A percentile compares a stretch with the other conserved stretches of the same genome.
phyloP scores from a whole-genome alignment of 495 filamentous ascomycete genomes.

The Penicillium manginii region DNA sequence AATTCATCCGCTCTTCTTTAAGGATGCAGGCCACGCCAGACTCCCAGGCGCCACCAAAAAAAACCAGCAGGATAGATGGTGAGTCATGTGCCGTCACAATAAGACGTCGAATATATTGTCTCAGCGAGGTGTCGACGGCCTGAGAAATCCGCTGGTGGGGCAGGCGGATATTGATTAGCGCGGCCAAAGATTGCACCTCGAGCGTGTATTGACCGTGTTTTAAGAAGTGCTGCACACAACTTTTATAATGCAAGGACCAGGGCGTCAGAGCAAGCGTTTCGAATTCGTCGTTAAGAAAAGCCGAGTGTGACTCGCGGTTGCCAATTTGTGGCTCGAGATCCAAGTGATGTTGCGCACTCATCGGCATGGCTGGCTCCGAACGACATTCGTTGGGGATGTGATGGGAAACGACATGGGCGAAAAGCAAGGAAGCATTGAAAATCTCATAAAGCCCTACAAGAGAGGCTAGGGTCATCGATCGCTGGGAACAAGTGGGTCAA shows the following conservation, averaged over 20 bases:
- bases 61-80: conserved; percentile 74
- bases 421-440: no score
- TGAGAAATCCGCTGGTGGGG: conserved; percentile 41
- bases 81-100: conserved; percentile 89
- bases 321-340: no score
- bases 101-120: conserved; percentile 75
- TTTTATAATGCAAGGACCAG: conserved; percentile 88
- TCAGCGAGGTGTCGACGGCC: conserved; percentile 5
- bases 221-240: conserved; percentile 85
- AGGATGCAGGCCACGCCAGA: conserved; percentile 76
- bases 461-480: no score
- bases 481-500: no score
- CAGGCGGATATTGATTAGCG: conserved; percentile 81
- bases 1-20: conserved; percentile 87
- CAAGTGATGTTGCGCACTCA: no score
- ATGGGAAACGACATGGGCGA: no score
- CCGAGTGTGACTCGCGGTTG: conserved; percentile 10
- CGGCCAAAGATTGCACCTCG: conserved; percentile 85
- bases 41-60: conserved; percentile 89
- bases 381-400: no score
- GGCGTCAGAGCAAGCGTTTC: conserved; percentile 62
- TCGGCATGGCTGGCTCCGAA: no score
- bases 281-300: conserved; percentile 31
- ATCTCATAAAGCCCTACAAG: no score
- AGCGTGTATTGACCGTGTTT: conserved; percentile 79